These are phyloP conservation scores for Yarrowia keelungensis DNA, from an alignment of 805 yeast genomes.

Conservation along the genomic window DNA sequence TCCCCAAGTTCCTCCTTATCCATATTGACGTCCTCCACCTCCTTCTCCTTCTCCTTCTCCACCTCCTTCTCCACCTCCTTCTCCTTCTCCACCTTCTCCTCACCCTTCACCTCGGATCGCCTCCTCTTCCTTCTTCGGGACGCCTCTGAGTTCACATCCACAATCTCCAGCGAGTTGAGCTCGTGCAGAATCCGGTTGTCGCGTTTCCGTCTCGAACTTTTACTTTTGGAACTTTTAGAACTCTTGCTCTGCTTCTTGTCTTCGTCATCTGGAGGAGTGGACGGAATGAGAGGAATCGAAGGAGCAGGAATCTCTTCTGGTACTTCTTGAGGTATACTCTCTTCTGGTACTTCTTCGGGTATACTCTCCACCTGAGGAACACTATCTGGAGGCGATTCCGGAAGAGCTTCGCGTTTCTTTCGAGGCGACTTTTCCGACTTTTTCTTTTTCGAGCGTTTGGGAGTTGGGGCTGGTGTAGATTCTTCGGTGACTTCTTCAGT, in stretches of 20 bases:
- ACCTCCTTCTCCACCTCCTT: not conserved
- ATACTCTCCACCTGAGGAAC: not conserved
- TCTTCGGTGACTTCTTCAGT: too few species aligned
- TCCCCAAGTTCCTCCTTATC: too few species aligned
- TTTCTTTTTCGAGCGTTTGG: too few species aligned
- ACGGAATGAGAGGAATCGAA: slow-evolving; percentile 17
- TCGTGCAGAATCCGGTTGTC: slow-evolving; percentile 27
- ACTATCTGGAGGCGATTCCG: slow-evolving; percentile 15
- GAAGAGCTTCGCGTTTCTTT: not conserved
- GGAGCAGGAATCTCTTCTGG: too few species aligned
- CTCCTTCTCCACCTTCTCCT: not conserved
- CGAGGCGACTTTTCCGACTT: not conserved
- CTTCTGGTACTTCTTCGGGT: not conserved
- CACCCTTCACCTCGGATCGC: not conserved
- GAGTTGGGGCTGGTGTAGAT: not conserved
- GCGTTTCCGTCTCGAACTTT: not conserved
- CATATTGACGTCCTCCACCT: not conserved
- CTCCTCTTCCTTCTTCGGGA: not conserved
- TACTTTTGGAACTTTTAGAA: too few species aligned
- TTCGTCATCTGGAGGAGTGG: slow-evolving; percentile 33
- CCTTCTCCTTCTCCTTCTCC: not conserved
- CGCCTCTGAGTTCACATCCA: slow-evolving; percentile 15
- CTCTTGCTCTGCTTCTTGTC: not conserved
- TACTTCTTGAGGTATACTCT: too few species aligned
- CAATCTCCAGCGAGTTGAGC: slow-evolving; percentile 13